phyloP scores from a whole-genome alignment of 2,329 filamentous ascomycete genomes.

The Mollisia scopiformis region DNA sequence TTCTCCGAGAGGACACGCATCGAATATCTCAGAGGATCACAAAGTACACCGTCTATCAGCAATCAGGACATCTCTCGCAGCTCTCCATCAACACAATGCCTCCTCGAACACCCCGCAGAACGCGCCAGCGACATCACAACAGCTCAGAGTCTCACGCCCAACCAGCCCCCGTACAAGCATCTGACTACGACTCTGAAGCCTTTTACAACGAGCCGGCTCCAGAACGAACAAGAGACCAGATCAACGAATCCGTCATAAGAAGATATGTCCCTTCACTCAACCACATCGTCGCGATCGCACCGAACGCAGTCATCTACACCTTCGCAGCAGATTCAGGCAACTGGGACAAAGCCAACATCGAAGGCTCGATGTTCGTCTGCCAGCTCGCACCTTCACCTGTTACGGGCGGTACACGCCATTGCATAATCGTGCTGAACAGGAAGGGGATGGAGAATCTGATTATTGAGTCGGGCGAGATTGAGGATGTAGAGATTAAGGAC shows the following conservation, averaged over 20 bases:
- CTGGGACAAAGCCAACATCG: constrained; percentile 86
- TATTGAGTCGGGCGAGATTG: constrained; percentile 62
- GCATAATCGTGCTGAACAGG: constrained; percentile 75
- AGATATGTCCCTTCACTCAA: constrained; percentile 78
- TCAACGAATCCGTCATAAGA: constrained; percentile 83
- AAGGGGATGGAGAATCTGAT: constrained; percentile 72
- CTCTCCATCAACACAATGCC: neutral
- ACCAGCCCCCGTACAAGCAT: constrained; percentile 45
- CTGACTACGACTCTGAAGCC: constrained; percentile 55
- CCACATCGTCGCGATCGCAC: constrained; percentile 77
- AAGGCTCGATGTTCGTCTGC: constrained; percentile 90
- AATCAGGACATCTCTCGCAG: neutral
- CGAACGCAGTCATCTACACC: constrained; percentile 84
- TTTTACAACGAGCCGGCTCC: constrained; percentile 41
- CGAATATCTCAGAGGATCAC: neutral
- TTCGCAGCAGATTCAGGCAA: constrained; percentile 65
- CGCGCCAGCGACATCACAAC: constrained; percentile 39
- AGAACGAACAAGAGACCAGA: constrained; percentile 74
- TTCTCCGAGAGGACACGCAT: neutral
- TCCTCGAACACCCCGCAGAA: constrained; percentile 33
- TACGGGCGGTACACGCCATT: constrained; percentile 43
- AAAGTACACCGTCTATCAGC: neutral
- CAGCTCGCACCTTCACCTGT: constrained; percentile 51
- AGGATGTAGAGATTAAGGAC: constrained; percentile 64
- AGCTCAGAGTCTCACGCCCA: constrained; percentile 37